Conservation (phyloP, 2,329 filamentous ascomycete species). For the Colletotrichum tanaceti region DNA sequence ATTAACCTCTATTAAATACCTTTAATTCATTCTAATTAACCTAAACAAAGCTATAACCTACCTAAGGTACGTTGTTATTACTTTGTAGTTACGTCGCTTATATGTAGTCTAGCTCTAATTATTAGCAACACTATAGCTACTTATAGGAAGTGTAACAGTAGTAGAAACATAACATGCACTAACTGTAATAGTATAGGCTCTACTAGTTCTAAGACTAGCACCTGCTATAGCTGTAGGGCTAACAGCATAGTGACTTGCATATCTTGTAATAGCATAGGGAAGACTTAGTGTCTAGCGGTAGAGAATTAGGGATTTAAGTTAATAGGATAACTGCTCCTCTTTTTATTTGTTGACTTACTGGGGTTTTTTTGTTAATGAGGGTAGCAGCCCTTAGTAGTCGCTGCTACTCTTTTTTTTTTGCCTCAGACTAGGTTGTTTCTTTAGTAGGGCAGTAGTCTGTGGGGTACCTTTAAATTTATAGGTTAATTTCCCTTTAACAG, state of each 20-base stretch:
- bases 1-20: neutral
- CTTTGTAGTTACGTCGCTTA: neutral
- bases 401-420: neutral
- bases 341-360: neutral
- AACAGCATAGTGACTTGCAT: neutral
- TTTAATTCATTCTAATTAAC: neutral
- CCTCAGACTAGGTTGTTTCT: too few species aligned
- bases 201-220: neutral
- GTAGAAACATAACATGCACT: neutral
- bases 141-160: neutral
- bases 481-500: neutral
- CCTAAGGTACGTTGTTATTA: neutral
- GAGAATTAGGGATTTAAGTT: neutral
- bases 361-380: slow-evolving; percentile 1
- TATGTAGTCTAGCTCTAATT: neutral
- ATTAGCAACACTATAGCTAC: neutral
- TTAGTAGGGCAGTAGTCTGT: too few species aligned
- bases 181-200: neutral
- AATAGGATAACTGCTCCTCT: neutral
- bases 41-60: neutral
- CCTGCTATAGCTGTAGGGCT: slow-evolving; percentile 7
- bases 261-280: neutral
- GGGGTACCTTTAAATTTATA: neutral
- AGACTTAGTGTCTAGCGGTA: neutral
- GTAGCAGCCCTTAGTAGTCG: slow-evolving; percentile 1